Conservation (phyloP, 495 filamentous ascomycete species). For the Penicillium ochrochloron region DNA sequence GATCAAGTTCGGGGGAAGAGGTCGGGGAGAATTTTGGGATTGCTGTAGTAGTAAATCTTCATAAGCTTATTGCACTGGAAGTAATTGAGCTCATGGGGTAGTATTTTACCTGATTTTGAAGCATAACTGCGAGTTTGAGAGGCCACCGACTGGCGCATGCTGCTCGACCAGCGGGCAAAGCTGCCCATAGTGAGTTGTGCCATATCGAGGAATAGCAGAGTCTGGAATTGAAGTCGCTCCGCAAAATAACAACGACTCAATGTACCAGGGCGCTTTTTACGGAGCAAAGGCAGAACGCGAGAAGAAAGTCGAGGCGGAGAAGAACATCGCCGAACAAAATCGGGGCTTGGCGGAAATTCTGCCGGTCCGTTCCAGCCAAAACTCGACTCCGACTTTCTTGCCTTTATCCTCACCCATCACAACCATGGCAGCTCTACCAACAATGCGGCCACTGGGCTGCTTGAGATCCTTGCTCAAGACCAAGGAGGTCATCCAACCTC, state of each 20-base stretch:
- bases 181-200: constrained; percentile 46
- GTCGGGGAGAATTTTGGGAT: constrained; percentile 57
- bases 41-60: constrained; percentile 23
- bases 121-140: constrained; percentile 40
- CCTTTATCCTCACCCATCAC: constrained; percentile 27
- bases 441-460: constrained; percentile 69
- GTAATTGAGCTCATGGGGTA: neutral
- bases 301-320: constrained; percentile 21
- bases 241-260: neutral
- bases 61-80: constrained; percentile 7
- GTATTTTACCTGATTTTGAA: constrained; percentile 40
- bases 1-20: constrained; percentile 56
- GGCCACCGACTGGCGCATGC: constrained; percentile 39
- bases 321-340: constrained; percentile 26
- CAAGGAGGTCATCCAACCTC: constrained; percentile 49
- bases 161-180: constrained; percentile 42
- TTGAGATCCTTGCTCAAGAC: constrained; percentile 59
- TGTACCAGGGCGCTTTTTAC: neutral
- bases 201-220: constrained; percentile 30
- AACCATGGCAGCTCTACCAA: constrained; percentile 62
- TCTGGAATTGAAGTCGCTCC: neutral
- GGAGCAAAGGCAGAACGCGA: constrained; percentile 15
- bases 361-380: constrained; percentile 40
- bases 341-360: constrained; percentile 51
- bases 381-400: constrained; percentile 38